These are phyloP conservation scores for Aureobasidium pullulans DNA, from an alignment of 2,329 filamentous ascomycete species.

Conservation along the genomic window DNA sequence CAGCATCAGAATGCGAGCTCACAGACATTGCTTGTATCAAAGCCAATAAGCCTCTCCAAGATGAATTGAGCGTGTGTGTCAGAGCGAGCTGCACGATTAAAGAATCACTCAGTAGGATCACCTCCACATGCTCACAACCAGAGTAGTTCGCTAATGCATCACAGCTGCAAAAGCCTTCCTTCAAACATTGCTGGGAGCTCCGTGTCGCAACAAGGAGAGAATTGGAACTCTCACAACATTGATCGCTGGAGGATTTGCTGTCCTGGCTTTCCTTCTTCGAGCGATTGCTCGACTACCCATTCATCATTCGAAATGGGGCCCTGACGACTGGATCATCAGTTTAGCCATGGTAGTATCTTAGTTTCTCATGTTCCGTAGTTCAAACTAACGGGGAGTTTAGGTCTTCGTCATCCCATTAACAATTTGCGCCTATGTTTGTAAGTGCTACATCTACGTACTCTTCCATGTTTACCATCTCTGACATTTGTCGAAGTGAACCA, in stretches of 20 bases:
- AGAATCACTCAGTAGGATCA: not conserved
- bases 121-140: not conserved
- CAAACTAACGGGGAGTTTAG: not conserved
- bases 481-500: conserved; percentile 16
- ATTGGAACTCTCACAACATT: not conserved
- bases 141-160: not conserved
- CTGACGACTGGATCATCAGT: not conserved
- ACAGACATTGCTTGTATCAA: conserved; percentile 20
- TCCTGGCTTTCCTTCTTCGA: not conserved
- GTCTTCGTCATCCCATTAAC: not conserved
- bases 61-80: conserved; percentile 15
- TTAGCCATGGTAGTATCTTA: not conserved
- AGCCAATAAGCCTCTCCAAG: conserved; percentile 15
- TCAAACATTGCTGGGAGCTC: conserved; percentile 3
- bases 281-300: not conserved
- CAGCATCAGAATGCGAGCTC: conserved; percentile 16
- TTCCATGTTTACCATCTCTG: conserved; percentile 23
- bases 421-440: conserved; percentile 8
- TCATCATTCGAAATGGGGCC: not conserved
- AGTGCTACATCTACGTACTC: conserved; percentile 18
- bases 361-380: not conserved
- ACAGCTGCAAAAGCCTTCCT: conserved; percentile 14
- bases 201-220: not conserved
- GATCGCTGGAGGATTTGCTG: not conserved
- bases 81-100: conserved; percentile 8